Conservation (phyloP, 2,329 filamentous ascomycete genomes). For the Pyricularia pennisetigena region DNA sequence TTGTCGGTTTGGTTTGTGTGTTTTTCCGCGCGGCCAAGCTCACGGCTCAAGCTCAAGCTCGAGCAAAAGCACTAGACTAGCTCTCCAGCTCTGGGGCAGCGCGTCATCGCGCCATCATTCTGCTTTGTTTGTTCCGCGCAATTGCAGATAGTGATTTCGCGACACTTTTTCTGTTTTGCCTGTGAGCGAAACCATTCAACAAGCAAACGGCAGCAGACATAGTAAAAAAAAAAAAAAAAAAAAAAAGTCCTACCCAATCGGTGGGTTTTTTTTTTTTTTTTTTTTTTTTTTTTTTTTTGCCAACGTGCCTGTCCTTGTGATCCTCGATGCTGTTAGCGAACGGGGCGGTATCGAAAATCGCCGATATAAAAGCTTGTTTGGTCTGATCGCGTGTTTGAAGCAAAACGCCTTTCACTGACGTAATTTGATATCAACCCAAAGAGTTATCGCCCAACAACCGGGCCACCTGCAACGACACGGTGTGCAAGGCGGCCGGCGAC, state of each 20-base stretch:
- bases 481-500: constrained; percentile 58
- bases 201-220: not conserved
- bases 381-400: not conserved
- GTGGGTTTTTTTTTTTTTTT: constrained; percentile 13
- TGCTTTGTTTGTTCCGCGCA: not conserved
- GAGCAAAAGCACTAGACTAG: not conserved
- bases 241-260: constrained; percentile 17
- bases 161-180: not conserved
- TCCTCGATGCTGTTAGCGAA: not conserved
- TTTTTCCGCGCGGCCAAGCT: not conserved
- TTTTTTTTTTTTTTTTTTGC: not conserved
- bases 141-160: not conserved
- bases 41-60: not conserved
- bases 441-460: constrained; percentile 63
- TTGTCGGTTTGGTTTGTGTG: not conserved
- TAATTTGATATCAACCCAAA: constrained; percentile 21
- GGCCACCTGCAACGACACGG: constrained; percentile 61
- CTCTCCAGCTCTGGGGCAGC: not conserved
- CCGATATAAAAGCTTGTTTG: not conserved
- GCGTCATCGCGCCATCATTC: not conserved
- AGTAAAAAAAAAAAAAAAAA: not conserved
- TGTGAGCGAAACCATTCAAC: not conserved
- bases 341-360: not conserved
- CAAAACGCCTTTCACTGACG: not conserved
- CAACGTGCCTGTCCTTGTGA: not conserved